These are phyloP conservation scores for Blastocladiella britannica DNA, from an alignment of 192 early-diverging fungal species.

Conservation along the genomic window DNA sequence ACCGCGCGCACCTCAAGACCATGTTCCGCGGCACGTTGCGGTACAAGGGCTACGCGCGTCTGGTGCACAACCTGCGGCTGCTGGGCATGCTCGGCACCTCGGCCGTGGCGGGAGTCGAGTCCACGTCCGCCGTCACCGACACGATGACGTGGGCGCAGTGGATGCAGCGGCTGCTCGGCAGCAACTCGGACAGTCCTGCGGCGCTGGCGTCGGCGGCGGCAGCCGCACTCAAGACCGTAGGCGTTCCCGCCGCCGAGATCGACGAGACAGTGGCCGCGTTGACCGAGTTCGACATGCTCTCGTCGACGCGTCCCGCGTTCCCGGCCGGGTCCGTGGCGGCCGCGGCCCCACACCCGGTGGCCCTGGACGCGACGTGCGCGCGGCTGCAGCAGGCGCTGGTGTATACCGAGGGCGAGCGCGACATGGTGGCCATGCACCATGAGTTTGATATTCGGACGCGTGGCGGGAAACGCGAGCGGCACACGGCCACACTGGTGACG, in stretches of 20 bases:
- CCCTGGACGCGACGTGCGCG: conserved; percentile 64
- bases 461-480: conserved; percentile 33
- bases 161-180: conserved; percentile 19
- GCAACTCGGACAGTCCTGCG: conserved; percentile 1
- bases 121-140: not conserved
- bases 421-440: conserved; percentile 87
- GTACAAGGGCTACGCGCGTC: conserved; percentile 74
- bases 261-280: conserved; percentile 11
- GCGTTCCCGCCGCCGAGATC: conserved; percentile 1
- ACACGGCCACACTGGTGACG: conserved; percentile 44
- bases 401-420: conserved; percentile 58
- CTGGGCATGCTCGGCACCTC: conserved; percentile 55
- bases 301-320: conserved; percentile 8
- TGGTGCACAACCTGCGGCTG: conserved; percentile 56
- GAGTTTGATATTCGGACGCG: conserved; percentile 64
- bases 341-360: conserved; percentile 18
- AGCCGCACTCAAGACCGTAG: not conserved
- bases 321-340: conserved; percentile 6
- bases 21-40: conserved; percentile 92
- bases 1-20: conserved; percentile 48
- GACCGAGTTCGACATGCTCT: conserved; percentile 7
- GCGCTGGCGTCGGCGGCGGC: not conserved
- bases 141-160: conserved; percentile 15
- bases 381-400: conserved; percentile 57
- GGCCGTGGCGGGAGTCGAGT: conserved; percentile 11